Base-by-base conservation (phyloP, 108 stramenopile species). In the Bacterosira constricta region DNA sequence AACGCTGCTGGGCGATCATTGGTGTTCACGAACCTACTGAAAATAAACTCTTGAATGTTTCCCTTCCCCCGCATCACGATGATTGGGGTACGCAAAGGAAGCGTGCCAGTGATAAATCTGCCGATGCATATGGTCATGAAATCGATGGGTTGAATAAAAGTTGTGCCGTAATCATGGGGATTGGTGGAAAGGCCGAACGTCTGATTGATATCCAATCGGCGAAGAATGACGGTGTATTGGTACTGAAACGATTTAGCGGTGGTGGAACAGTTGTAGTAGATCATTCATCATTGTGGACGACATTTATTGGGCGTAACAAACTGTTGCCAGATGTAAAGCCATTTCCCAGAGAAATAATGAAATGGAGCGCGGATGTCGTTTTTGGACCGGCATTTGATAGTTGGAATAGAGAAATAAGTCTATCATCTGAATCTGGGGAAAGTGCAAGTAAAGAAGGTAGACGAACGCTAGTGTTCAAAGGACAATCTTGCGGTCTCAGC, bases 201-300 rank as follows among this genome's bases (percentile, higher is more conserved):
- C 75, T 96, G 20, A 58, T 95, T 13, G 73, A 96, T 67, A 44
- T 83, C 4, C 34, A 67, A 2, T 47, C 57, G 21, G 86, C 88
- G 2, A 74, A 73, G 37, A 13, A 76, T 34, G 89, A 95, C 38
- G 60, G 79, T n/a, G 71, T 95, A 5, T 34, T 84, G 39, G 80
- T 93, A 10, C 39, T 96, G 26, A 92, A 90, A 62, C 79, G 98
- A 50, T 98, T 96, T 81, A 91, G 91, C 8, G 98, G 98, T 31
- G 98, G 96, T 8, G 98, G 98, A 15, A 98, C 96, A 10, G 98
- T 98, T 2, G 91, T 98, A 0, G 80, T 97, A 51, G 94, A 96
- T 81, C 76, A 80, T 26, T 78, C 78, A 49, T 91, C 89, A 1
- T 61, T 97, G 8, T 92, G 91, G 81, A 88, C 90, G 5, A 90